Evolutionary conservation across 495 filamentous ascomycete species (phyloP).

Genomic region (Aspergillus sparsus): DNA sequence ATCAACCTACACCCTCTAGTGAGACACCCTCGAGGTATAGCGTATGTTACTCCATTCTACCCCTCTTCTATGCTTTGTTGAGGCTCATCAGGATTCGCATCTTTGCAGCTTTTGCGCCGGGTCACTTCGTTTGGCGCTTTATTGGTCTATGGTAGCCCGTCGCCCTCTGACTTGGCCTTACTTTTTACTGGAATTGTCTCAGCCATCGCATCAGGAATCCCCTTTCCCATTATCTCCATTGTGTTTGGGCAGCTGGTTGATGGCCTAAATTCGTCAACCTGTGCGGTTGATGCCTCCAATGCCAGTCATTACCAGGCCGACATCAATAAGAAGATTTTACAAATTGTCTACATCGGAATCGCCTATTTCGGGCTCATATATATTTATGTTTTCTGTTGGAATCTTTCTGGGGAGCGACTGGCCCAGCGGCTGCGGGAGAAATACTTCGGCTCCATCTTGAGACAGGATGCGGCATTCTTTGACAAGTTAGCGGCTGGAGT

Average conservation of each 20-base stretch:
- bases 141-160: no score
- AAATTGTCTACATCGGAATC: conserved; percentile 63
- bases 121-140: no score
- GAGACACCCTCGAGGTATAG: no score
- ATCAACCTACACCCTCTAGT: no score
- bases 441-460: conserved; percentile 57
- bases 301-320: conserved; percentile 21
- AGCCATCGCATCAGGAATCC: conserved; percentile 60
- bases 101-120: no score
- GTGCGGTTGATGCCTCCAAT: conserved; percentile 19
- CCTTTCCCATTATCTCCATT: conserved; percentile 67
- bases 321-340: conserved; percentile 53
- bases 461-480: conserved; percentile 61
- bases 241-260: conserved; percentile 68
- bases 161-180: no score
- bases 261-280: conserved; percentile 38
- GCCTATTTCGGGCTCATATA: conserved; percentile 63
- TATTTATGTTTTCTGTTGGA: conserved; percentile 55
- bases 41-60: no score
- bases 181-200: no score
- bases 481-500: conserved; percentile 55
- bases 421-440: conserved; percentile 59
- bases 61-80: no score
- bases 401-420: conserved; percentile 61
- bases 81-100: no score